phyloP scores from a whole-genome alignment of 352 stramenopile species.

The Phytophthora cactorum region DNA sequence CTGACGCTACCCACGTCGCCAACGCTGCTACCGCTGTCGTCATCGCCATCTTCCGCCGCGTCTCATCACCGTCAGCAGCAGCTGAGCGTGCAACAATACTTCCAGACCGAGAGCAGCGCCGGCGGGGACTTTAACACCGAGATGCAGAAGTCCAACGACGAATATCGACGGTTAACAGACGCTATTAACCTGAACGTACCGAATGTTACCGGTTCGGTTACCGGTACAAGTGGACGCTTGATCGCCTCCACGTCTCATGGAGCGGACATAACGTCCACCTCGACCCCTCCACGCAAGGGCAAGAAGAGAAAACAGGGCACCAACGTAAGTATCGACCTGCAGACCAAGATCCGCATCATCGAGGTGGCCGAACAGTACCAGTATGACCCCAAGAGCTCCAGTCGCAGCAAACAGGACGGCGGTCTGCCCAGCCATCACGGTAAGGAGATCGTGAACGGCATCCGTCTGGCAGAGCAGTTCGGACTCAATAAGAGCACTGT shows the following conservation, averaged over 20 bases:
- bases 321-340: constrained; percentile 79
- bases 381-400: constrained; percentile 71
- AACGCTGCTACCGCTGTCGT: constrained; percentile 50
- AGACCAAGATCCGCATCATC: constrained; percentile 88
- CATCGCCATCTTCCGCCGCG: constrained; percentile 33
- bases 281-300: constrained; percentile 12
- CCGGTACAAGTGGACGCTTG: constrained; percentile 13
- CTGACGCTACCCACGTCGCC: constrained; percentile 55
- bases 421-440: constrained; percentile 4
- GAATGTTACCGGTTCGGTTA: constrained; percentile 8
- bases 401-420: constrained; percentile 44
- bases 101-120: constrained; percentile 36
- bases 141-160: constrained; percentile 54
- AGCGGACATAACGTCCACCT: constrained; percentile 4
- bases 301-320: constrained; percentile 69
- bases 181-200: constrained; percentile 36
- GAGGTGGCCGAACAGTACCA: constrained; percentile 84
- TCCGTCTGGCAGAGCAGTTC: constrained; percentile 76
- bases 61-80: constrained; percentile 29
- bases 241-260: constrained; percentile 12
- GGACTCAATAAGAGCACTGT: constrained; percentile 86
- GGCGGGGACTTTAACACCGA: constrained; percentile 47
- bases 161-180: constrained; percentile 53
- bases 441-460: constrained; percentile 74
- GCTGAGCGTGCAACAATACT: constrained; percentile 49